Base-by-base conservation (phyloP, 2,329 filamentous ascomycete species). In the Thermoascus crustaceus region DNA sequence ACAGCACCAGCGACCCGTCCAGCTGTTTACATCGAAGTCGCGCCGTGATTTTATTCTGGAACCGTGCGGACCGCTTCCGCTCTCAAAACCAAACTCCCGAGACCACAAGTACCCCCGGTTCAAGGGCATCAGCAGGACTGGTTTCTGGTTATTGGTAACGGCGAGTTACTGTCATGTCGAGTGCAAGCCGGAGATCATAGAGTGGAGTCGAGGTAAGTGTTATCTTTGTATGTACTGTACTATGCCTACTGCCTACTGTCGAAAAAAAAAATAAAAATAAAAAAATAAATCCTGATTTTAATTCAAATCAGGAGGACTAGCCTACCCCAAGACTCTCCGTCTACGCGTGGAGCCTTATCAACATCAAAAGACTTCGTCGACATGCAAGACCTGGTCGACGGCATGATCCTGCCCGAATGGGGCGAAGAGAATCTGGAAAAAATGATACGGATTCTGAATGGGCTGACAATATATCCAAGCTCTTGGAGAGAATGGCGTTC, bases 311-410 rank as follows among this genome's bases (percentile, higher is more conserved):
- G 35, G 35, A 8, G 38, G 38, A 24, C 23, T 49, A 3, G 39
- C 45, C 8, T 48, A 44, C 31, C 45, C n/a, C 47, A 25, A 46
- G 43, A 18, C 40, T 49, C 3, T n/a, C 31, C 7, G 32, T 34
- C 11, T 46, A 36, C 29, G 44, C 35, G 13, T 43, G 50, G 27
- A 45, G 43, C 27, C 30, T 48, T 9, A 30, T 52, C 8, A 48
- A 50, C 31, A 40, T 37, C 1, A 36, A 35, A 26, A 39, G 25
- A 42, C 19, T 16, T 37, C 4, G 23, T 43, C 2, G 41, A 47
- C 17, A 33, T 48, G 7, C 38, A 40, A 11, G 45, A 50, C 19
- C 32, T 52, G 8, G 42, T 48, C 14, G 49, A 49, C 30, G 46
- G 35, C n/a, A 44, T 42, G 41, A 34, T 46, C 32, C 29, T 48